A percentile compares a stretch with the other conserved stretches of the same genome.
Evolutionary conservation across 2,329 filamentous ascomycete species (phyloP).

Genomic region (Xylariaceae sp.): DNA sequence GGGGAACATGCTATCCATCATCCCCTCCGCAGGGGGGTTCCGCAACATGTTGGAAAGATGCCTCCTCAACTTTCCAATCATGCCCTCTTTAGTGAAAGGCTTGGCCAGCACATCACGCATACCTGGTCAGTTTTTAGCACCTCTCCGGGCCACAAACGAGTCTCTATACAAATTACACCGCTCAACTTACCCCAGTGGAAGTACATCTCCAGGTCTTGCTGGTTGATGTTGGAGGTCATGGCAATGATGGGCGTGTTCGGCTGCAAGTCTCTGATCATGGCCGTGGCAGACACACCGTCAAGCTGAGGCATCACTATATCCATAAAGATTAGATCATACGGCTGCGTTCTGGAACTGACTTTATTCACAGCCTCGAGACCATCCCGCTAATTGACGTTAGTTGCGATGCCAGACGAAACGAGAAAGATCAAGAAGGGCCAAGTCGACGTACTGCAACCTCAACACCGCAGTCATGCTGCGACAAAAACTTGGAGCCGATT

Average conservation of each 20-base stretch:
- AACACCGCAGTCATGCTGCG: slow-evolving; percentile 61
- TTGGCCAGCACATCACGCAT: slow-evolving; percentile 98
- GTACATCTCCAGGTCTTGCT: slow-evolving; percentile 94
- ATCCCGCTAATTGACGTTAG: slow-evolving; percentile 56
- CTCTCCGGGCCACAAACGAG: background rate
- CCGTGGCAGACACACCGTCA: slow-evolving; percentile 90
- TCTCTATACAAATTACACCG: background rate
- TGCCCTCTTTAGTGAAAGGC: slow-evolving; percentile 86
- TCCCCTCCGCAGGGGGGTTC: slow-evolving; percentile 44
- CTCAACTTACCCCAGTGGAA: slow-evolving; percentile 78
- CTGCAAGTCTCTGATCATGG: slow-evolving; percentile 84
- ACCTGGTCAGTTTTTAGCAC: slow-evolving; percentile 46
- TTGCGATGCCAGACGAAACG: slow-evolving; percentile 1
- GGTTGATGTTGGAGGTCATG: slow-evolving; percentile 97
- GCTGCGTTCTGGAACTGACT: slow-evolving; percentile 50
- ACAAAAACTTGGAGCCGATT: slow-evolving; percentile 63
- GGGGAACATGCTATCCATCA: slow-evolving; percentile 31
- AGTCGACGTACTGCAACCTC: slow-evolving; percentile 56
- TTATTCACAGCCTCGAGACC: slow-evolving; percentile 89
- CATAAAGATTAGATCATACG: slow-evolving; percentile 72
- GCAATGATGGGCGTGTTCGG: slow-evolving; percentile 83
- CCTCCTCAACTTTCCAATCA: slow-evolving; percentile 80
- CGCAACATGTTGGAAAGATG: slow-evolving; percentile 82
- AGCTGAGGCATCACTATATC: slow-evolving; percentile 97
- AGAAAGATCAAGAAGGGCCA: background rate